Conservation (phyloP, 805 yeast species). For the Komagataella pastoris region DNA sequence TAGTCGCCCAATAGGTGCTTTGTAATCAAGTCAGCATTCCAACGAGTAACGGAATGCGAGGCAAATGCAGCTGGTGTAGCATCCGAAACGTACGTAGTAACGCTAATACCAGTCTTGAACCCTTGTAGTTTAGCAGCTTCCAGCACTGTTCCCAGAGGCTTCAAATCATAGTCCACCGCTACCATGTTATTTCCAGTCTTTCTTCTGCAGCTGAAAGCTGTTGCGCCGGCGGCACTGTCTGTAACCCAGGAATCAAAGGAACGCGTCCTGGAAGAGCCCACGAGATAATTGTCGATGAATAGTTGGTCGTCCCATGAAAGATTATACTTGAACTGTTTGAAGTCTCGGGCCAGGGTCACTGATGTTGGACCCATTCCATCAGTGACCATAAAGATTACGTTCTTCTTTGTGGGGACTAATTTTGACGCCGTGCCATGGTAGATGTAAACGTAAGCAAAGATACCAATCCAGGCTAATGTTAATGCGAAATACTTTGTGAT, state of each 20-base stretch:
- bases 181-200: slow-evolving; percentile 87
- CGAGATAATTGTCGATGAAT: slow-evolving; percentile 50
- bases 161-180: slow-evolving; percentile 55
- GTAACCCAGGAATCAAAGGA: slow-evolving; percentile 70
- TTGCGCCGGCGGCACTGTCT: slow-evolving; percentile 96
- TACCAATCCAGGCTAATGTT: neutral
- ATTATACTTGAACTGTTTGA: slow-evolving; percentile 44
- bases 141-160: slow-evolving; percentile 80
- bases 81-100: slow-evolving; percentile 84
- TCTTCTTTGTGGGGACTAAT: slow-evolving; percentile 31
- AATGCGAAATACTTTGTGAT: neutral
- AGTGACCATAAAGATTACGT: slow-evolving; percentile 77
- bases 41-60: slow-evolving; percentile 64
- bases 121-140: slow-evolving; percentile 82
- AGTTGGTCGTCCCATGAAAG: slow-evolving; percentile 44
- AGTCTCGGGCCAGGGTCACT: slow-evolving; percentile 65
- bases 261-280: slow-evolving; percentile 80
- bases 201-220: slow-evolving; percentile 77
- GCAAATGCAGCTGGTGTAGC: slow-evolving; percentile 92
- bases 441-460: neutral
- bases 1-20: slow-evolving; percentile 76
- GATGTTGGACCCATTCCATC: slow-evolving; percentile 97
- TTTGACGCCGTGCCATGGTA: neutral
- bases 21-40: slow-evolving; percentile 77
- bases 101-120: slow-evolving; percentile 78